Evolutionary conservation across 2,329 filamentous ascomycete species (phyloP), one percentile per base, ranked within the genome.

Genomic region (Lachnellula arida): DNA sequence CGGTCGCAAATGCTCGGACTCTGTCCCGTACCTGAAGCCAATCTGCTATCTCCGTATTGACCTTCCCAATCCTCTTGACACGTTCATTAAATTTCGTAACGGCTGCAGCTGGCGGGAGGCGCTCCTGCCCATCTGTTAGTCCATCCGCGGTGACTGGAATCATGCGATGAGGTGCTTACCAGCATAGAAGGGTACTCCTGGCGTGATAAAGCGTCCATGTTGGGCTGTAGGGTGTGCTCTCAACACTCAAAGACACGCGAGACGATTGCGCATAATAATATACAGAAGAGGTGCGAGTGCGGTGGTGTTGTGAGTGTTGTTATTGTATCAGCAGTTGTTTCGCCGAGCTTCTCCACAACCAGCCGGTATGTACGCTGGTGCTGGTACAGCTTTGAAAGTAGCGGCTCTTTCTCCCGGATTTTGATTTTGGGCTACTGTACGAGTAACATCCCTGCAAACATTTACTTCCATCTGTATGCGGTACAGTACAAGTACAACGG

Each of bases 111-210:
- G 94, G 93, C 72, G 89, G 85, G 67, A 99, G 81, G 68, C 84
- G 82, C 64, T 87, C 86, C 93, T 97, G 65, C 48, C 60, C 57
- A 52, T 28, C 53, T 42, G 53, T 62, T 43, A 65, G 56, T 51
- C 39, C 53, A 54, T 48, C 64, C 68, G 69, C 64, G 50, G 54
- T 51, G 51, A 22, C 53, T 14, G 55, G 49, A 48, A 40, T 35
- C 53, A 57, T 62, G 60, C 62, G 59, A 63, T 60, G 57, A 49
- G n/a, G 56, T 58, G 75, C 88, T 80, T 80, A 97, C 93, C 86
- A 96, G 86, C 83, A 97, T 87, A 66, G 86, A 87, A 73, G 93
- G 91, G 79, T 97, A 97, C 75, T 97, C 93, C 74, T 88, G 81
- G 75, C 91, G 85, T 72, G 89, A 86, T 70, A 93, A 81, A 69